Base-by-base conservation (phyloP, 371 early-diverging fungal species). In the Zopfochytrium polystomum region DNA sequence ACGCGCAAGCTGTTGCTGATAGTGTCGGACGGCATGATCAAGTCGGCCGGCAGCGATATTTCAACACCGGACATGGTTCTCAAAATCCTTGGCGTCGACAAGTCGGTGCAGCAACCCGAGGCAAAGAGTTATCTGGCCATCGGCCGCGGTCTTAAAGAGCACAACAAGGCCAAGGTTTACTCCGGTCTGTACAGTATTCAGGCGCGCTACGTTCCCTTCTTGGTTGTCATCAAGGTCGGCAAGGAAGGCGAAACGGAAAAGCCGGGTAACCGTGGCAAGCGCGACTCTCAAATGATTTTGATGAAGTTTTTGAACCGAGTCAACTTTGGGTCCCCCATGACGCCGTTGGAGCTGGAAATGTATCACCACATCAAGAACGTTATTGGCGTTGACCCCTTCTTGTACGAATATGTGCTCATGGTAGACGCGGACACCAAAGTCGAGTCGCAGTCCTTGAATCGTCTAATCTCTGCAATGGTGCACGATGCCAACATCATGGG, bases 241-340 rank as follows among this genome's bases (percentile, higher is more conserved):
- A 84, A 81, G 18, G 83, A 82, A 4, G 71, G 69, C 33, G 89
- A 91, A 56, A 75, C 80, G 68, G 74, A 32, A 77, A 82, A 47
- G 84, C 87, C 29, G 80, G 91, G 59, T 88, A 96, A 53, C 90
- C 88, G 69, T 87, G 99, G 99, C 68, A 99, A 99, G 82, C 90
- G 99, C 67, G 99, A 99, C 80, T 95, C 96, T 30, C 99, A 99
- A 80, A 90, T 99, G 80, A 87, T 99, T 55, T 85, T 92, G 67
- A 98, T 99, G 99, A 85, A 88, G 64, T 99, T 99, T 79, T 86
- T 99, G 70, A 92, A 93, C 75, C 90, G 92, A 74, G 90, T 99
- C 15, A 92, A 96, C 71, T 93, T 89, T 74, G 87, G 93, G 52
- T 35, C 67, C 18, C 71, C 69, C 52, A 87, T 95, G 89, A 80